Percentiles rank a stretch among this genome's conserved stretches.
These are phyloP conservation scores for Asterophora parasitica DNA, from an alignment of 768 basidiomycete species.

Conservation along the genomic window DNA sequence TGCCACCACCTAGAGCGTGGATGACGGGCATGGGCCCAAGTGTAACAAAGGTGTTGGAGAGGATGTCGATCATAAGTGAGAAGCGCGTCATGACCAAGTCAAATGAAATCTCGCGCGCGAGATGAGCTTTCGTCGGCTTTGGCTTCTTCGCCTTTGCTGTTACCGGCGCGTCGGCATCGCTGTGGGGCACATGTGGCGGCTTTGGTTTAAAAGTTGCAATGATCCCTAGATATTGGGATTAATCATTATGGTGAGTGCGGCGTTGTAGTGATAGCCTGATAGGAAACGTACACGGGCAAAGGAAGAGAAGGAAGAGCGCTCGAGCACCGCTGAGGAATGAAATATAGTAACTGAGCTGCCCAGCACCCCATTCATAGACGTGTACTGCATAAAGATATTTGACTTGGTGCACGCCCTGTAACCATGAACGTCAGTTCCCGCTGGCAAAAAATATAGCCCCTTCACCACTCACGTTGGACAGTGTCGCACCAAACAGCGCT, in stretches of 20 bases:
- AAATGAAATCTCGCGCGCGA: conserved; percentile 64
- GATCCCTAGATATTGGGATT: conserved; percentile 37
- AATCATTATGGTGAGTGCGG: not conserved
- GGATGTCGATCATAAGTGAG: conserved; percentile 63
- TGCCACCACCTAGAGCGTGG: conserved; percentile 14
- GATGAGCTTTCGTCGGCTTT: conserved; percentile 46
- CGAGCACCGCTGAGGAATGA: conserved; percentile 59
- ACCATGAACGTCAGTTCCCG: not conserved
- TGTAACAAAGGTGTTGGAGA: conserved; percentile 57
- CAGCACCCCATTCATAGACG: conserved; percentile 66
- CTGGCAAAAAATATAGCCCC: not conserved
- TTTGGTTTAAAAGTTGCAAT: conserved; percentile 57
- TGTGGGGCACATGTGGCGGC: conserved; percentile 11
- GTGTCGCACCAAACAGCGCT: conserved; percentile 55
- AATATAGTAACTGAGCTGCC: conserved; percentile 73
- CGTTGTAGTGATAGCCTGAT: not conserved
- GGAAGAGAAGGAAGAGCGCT: conserved; percentile 55
- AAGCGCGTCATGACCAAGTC: conserved; percentile 58
- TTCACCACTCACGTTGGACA: conserved; percentile 54
- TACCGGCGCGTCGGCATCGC: not conserved
- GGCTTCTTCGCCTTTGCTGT: conserved; percentile 30
- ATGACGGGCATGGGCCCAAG: conserved; percentile 44
- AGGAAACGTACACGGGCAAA: conserved; percentile 32
- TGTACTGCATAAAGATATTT: conserved; percentile 81
- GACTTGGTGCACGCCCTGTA: conserved; percentile 69